phyloP scores from a whole-genome alignment of 2,329 filamentous ascomycete species.

The Microcera coccophila region DNA sequence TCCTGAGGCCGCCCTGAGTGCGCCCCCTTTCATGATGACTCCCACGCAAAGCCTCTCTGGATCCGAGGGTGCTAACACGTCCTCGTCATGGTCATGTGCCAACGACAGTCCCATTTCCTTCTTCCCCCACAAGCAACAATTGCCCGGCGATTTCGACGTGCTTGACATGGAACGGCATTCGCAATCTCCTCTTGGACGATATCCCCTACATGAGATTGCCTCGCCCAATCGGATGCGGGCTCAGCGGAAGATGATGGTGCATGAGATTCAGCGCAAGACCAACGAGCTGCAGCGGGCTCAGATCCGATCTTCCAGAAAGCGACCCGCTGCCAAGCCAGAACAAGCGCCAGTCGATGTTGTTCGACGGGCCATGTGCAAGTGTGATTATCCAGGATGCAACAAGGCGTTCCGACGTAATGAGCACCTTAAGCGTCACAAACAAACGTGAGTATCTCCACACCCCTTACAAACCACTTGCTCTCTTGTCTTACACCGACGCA shows the following conservation, averaged over 20 bases:
- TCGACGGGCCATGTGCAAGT: constrained; percentile 42
- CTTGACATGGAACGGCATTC: constrained; percentile 37
- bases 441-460: constrained; percentile 40
- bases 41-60: constrained; percentile 38
- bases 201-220: constrained; percentile 30
- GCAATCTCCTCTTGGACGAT: constrained; percentile 31
- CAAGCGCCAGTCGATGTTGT: constrained; percentile 33
- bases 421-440: constrained; percentile 53
- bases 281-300: constrained; percentile 43
- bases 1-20: constrained; percentile 31
- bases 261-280: constrained; percentile 43
- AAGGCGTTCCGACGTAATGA: constrained; percentile 51
- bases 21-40: constrained; percentile 38
- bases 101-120: constrained; percentile 41
- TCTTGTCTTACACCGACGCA: constrained; percentile 7
- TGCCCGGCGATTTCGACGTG: constrained; percentile 30
- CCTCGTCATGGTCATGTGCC: constrained; percentile 38
- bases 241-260: constrained; percentile 39
- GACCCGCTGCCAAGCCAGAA: constrained; percentile 28
- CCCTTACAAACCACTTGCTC: neutral
- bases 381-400: constrained; percentile 44
- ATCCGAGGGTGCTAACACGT: constrained; percentile 37
- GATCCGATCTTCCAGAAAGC: constrained; percentile 31
- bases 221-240: constrained; percentile 33
- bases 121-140: constrained; percentile 33